Conservation (phyloP, 1,139 yeast genomes). For the Candida sojae region DNA sequence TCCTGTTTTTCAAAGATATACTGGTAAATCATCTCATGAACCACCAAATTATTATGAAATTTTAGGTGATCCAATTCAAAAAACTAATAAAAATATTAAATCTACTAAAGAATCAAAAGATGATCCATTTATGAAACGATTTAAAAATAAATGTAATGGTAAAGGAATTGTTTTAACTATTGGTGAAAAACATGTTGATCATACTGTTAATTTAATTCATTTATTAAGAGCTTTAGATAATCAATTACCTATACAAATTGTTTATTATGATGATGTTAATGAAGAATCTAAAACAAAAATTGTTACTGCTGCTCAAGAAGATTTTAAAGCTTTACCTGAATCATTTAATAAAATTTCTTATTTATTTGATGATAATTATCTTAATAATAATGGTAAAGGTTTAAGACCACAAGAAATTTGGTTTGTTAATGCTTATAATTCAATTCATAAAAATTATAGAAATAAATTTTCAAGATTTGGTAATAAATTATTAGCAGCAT, state of each 20-base stretch:
- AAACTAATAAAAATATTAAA: constrained; percentile 14
- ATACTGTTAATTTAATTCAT: constrained; percentile 28
- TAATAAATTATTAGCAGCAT: constrained; percentile 51
- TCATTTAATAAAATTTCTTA: constrained; percentile 21
- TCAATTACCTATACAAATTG: constrained; percentile 37
- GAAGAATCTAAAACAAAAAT: constrained; percentile 24
- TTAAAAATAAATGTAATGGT: constrained; percentile 26
- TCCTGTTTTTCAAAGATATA: constrained; percentile 50
- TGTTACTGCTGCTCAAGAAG: constrained; percentile 26
- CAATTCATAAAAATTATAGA: constrained; percentile 28
- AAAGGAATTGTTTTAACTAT: constrained; percentile 41
- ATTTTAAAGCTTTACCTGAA: constrained; percentile 25
- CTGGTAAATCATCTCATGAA: constrained; percentile 36
- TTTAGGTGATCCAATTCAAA: constrained; percentile 11
- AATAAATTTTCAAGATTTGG: constrained; percentile 38
- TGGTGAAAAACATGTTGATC: constrained; percentile 30
- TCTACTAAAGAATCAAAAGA: constrained; percentile 3
- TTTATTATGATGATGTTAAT: constrained; percentile 26
- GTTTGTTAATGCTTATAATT: constrained; percentile 41
- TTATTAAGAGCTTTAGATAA: constrained; percentile 32
- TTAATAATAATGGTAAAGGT: constrained; percentile 23
- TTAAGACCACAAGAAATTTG: constrained; percentile 43
- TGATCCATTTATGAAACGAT: constrained; percentile 24
- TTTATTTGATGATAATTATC: constrained; percentile 24
- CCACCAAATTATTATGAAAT: constrained; percentile 38